Percentiles rank a stretch among this genome's conserved stretches.
Evolutionary conservation across 1,284 basidiomycete genomes (phyloP).

Genomic region (Kalmanozyma brasiliensis): DNA sequence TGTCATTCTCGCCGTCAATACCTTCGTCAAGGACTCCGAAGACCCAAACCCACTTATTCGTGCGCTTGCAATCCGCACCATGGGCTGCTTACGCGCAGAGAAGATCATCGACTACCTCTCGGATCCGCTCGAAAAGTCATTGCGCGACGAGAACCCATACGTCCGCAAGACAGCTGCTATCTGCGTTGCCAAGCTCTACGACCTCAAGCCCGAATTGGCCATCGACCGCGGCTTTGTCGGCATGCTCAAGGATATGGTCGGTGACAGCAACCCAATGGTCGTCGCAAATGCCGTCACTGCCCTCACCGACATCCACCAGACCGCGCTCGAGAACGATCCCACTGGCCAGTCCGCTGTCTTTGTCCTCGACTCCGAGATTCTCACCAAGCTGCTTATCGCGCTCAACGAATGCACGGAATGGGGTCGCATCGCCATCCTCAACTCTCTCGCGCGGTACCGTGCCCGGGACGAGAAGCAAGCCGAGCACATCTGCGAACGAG

Average conservation of each 20-base stretch:
- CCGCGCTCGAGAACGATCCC: conserved; percentile 55
- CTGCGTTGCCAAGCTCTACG: conserved; percentile 94
- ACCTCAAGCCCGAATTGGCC: conserved; percentile 92
- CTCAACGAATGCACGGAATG: conserved; percentile 99
- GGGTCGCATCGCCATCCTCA: conserved; percentile 93
- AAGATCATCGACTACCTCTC: conserved; percentile 99
- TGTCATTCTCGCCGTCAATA: conserved; percentile 97
- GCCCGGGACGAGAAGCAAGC: conserved; percentile 85
- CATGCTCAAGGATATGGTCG: conserved; percentile 83
- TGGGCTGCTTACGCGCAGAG: conserved; percentile 95
- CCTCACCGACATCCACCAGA: conserved; percentile 88
- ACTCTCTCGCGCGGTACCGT: conserved; percentile 84
- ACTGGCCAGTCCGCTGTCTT: conserved; percentile 74
- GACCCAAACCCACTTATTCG: conserved; percentile 96
- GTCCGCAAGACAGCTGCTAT: conserved; percentile 86
- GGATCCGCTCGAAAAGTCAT: conserved; percentile 88
- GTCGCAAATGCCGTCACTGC: conserved; percentile 95
- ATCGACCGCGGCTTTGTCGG: conserved; percentile 94
- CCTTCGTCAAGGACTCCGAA: conserved; percentile 93
- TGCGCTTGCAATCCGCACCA: conserved; percentile 94
- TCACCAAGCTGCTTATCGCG: conserved; percentile 91
- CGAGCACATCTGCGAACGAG: conserved; percentile 97
- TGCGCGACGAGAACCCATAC: conserved; percentile 95
- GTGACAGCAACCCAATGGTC: conserved; percentile 98
- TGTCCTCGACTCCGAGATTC: conserved; percentile 80